Evolutionary conservation across 306 rosid species (phyloP).

Genomic region (Cucumis hystrix): DNA sequence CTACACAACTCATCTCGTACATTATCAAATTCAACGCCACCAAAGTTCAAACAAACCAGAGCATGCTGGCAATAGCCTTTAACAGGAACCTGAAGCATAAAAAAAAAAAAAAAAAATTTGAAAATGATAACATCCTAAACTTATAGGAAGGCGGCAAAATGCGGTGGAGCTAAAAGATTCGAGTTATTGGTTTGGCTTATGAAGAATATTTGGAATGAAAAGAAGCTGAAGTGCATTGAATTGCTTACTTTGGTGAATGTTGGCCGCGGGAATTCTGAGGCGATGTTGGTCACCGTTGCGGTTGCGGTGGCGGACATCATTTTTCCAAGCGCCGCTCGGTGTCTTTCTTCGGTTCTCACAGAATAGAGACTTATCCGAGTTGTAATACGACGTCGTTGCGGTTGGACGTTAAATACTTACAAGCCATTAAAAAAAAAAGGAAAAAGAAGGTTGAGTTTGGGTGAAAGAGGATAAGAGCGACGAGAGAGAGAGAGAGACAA

Average conservation of each 20-base stretch:
- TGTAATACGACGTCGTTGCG: background rate
- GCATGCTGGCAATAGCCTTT: conserved; percentile 5
- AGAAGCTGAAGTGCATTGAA: background rate
- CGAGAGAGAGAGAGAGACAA: background rate
- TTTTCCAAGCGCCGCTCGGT: background rate
- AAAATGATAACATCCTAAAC: background rate
- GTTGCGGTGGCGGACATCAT: conserved; percentile 4
- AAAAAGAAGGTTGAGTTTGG: background rate
- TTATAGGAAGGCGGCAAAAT: background rate
- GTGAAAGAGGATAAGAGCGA: background rate
- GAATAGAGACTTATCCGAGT: background rate
- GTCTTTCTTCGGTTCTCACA: background rate
- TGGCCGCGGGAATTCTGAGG: background rate
- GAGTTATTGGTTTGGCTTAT: background rate
- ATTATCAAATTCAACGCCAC: conserved; percentile 7
- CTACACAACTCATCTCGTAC: conserved; percentile 5
- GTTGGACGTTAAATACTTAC: too few species aligned
- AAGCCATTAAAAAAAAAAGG: too few species aligned
- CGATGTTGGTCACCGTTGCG: background rate
- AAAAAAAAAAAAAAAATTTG: background rate
- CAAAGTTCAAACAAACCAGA: conserved; percentile 1
- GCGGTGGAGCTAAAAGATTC: background rate
- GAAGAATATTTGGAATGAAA: background rate
- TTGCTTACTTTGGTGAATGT: background rate
- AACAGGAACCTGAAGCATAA: conserved; percentile 7